phyloP scores from a whole-genome alignment of 495 filamentous ascomycete genomes.

The Endocarpon pusillum region DNA sequence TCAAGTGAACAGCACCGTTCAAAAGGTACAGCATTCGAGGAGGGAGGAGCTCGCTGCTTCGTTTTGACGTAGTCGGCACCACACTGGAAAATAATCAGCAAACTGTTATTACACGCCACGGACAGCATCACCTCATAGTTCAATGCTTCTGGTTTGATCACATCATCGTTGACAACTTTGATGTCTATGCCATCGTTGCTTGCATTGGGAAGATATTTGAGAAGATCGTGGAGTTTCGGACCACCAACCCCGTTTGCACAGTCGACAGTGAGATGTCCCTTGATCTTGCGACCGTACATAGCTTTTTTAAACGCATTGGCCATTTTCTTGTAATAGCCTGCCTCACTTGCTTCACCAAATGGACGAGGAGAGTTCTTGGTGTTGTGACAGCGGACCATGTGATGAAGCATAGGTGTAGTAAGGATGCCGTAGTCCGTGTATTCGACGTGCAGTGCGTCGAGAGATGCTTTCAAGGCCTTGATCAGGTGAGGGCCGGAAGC shows the following conservation, averaged over 20 bases:
- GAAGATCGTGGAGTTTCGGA: constrained; percentile 70
- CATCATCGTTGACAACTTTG: constrained; percentile 79
- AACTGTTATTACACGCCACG: not conserved
- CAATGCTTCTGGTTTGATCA: constrained; percentile 69
- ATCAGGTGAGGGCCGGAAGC: constrained; percentile 77
- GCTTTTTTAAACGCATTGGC: constrained; percentile 62
- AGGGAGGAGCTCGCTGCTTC: constrained; percentile 76
- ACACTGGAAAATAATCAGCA: constrained; percentile 36
- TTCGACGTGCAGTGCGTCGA: constrained; percentile 56
- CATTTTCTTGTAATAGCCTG: constrained; percentile 90
- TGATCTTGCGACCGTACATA: constrained; percentile 53
- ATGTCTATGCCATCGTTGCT: constrained; percentile 53
- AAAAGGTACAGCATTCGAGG: constrained; percentile 53
- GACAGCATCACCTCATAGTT: constrained; percentile 57
- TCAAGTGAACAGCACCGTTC: constrained; percentile 84
- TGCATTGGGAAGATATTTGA: constrained; percentile 59
- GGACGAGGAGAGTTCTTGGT: constrained; percentile 63
- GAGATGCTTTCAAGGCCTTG: constrained; percentile 53
- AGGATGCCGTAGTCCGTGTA: constrained; percentile 69
- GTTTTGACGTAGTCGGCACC: constrained; percentile 97
- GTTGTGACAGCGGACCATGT: constrained; percentile 87
- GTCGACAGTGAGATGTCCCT: constrained; percentile 66
- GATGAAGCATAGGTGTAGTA: constrained; percentile 93
- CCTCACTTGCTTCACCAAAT: constrained; percentile 77
- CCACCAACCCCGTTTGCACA: constrained; percentile 96